Evolutionary conservation across 2,329 filamentous ascomycete species (phyloP).

Genomic region (Aplosporella prunicola): DNA sequence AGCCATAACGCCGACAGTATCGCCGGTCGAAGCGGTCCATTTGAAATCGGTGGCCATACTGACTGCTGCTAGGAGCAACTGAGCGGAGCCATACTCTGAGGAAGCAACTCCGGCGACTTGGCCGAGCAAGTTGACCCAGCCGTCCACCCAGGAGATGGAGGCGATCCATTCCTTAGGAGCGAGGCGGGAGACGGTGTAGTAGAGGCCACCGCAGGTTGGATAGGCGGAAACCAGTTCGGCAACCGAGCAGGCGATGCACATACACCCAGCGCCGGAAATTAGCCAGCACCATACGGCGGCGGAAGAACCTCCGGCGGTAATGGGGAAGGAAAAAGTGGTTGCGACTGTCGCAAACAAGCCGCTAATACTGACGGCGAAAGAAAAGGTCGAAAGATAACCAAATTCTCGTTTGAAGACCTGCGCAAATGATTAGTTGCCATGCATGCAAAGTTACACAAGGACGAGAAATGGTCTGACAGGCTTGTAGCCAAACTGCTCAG

Average conservation of each 20-base stretch:
- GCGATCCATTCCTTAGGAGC: slow-evolving; percentile 41
- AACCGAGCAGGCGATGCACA: slow-evolving; percentile 47
- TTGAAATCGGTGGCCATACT: slow-evolving; percentile 41
- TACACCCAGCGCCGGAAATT: slow-evolving; percentile 46
- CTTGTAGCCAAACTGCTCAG: slow-evolving; percentile 6
- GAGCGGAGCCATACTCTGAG: slow-evolving; percentile 48
- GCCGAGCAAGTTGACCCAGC: slow-evolving; percentile 45
- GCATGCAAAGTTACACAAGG: not conserved
- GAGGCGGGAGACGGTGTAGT: slow-evolving; percentile 49
- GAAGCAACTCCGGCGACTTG: slow-evolving; percentile 47
- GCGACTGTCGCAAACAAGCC: slow-evolving; percentile 48
- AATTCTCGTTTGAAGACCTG: slow-evolving; percentile 52
- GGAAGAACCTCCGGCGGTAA: slow-evolving; percentile 44
- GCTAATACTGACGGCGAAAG: slow-evolving; percentile 49
- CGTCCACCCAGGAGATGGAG: slow-evolving; percentile 38
- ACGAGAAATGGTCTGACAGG: not conserved
- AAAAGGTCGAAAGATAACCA: slow-evolving; percentile 49
- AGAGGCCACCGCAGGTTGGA: slow-evolving; percentile 47
- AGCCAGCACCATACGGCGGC: slow-evolving; percentile 51
- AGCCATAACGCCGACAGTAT: slow-evolving; percentile 48
- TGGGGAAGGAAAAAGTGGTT: slow-evolving; percentile 47
- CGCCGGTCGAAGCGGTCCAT: slow-evolving; percentile 37
- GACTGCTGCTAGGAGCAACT: slow-evolving; percentile 48
- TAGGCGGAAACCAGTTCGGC: slow-evolving; percentile 50
- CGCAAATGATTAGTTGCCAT: not conserved